Percentiles rank a stretch among this genome's conserved stretches.
These are phyloP conservation scores for Sindora glabra DNA, from an alignment of 306 rosid genomes.

Conservation along the genomic window DNA sequence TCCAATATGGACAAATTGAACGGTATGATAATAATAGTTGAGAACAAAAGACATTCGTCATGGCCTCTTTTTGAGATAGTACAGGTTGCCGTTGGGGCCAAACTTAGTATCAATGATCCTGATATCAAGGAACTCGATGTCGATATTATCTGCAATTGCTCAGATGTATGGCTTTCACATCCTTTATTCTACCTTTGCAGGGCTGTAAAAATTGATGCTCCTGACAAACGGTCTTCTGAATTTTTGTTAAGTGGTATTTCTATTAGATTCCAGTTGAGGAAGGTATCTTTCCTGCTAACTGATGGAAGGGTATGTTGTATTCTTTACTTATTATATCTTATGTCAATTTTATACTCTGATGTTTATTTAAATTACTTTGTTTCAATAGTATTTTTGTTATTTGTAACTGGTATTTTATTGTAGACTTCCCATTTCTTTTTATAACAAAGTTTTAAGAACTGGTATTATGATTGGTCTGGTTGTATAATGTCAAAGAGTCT, in stretches of 20 bases:
- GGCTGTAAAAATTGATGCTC: constrained; percentile 34
- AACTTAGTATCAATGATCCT: constrained; percentile 17
- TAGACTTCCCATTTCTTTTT: not conserved
- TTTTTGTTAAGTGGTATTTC: constrained; percentile 27
- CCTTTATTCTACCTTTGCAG: constrained; percentile 54
- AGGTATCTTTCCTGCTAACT: constrained; percentile 66
- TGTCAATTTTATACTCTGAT: not conserved
- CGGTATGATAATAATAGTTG: constrained; percentile 36
- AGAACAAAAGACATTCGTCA: constrained; percentile 40
- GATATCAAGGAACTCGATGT: constrained; percentile 22
- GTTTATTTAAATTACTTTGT: not conserved
- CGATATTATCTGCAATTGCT: constrained; percentile 53
- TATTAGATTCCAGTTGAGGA: constrained; percentile 46
- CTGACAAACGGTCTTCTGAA: constrained; percentile 45
- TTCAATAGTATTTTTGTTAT: not conserved
- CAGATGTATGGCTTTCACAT: constrained; percentile 69
- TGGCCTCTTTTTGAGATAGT: constrained; percentile 65
- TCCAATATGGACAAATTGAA: constrained; percentile 54
- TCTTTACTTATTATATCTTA: constrained; percentile 2
- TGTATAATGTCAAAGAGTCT: too few relatives aligned
- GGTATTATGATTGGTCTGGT: not conserved
- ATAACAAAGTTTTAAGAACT: too few relatives aligned
- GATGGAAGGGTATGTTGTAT: constrained; percentile 75
- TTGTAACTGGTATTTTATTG: too few relatives aligned
- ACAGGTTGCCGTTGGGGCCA: constrained; percentile 42